These are phyloP conservation scores for Boletus semigastroideus DNA, from an alignment of 1,284 basidiomycete genomes.

Conservation along the genomic window DNA sequence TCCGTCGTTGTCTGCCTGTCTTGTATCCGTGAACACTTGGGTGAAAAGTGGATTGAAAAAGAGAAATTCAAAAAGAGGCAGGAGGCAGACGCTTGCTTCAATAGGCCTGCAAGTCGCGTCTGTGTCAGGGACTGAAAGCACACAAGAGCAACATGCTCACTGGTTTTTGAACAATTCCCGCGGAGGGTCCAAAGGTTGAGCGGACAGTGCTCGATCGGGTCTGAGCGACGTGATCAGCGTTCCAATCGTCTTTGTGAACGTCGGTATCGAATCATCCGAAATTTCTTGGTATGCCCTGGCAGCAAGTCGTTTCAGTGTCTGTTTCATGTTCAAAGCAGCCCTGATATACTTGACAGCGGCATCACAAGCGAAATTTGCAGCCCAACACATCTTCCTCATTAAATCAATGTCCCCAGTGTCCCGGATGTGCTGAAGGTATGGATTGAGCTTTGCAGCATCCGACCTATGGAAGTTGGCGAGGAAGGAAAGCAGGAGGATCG, in stretches of 20 bases:
- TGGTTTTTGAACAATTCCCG: slow-evolving; percentile 57
- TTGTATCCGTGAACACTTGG: slow-evolving; percentile 41
- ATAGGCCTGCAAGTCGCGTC: slow-evolving; percentile 46
- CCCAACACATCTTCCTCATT: slow-evolving; percentile 57
- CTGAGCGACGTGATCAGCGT: slow-evolving; percentile 51
- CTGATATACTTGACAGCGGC: slow-evolving; percentile 47
- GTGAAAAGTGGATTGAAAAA: slow-evolving; percentile 49
- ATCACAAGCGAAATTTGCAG: slow-evolving; percentile 50
- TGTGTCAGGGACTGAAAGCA: background rate
- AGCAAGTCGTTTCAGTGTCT: background rate
- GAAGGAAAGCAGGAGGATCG: slow-evolving; percentile 52
- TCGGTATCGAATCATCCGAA: slow-evolving; percentile 50
- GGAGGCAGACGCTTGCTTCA: slow-evolving; percentile 55
- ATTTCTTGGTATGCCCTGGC: slow-evolving; percentile 56
- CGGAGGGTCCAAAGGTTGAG: slow-evolving; percentile 44
- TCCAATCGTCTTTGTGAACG: slow-evolving; percentile 47
- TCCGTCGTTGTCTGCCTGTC: slow-evolving; percentile 27
- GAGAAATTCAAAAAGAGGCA: slow-evolving; percentile 61
- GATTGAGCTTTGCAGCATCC: slow-evolving; percentile 64
- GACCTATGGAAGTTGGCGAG: slow-evolving; percentile 69
- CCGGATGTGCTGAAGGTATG: slow-evolving; percentile 54
- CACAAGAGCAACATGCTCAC: slow-evolving; percentile 36
- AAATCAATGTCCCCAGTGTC: slow-evolving; percentile 47
- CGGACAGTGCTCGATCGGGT: slow-evolving; percentile 52
- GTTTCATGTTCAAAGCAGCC: background rate